Evolutionary conservation across 371 early-diverging fungal genomes (phyloP), one percentile per base, ranked within the genome.

Genomic region (Mucor racemosus): DNA sequence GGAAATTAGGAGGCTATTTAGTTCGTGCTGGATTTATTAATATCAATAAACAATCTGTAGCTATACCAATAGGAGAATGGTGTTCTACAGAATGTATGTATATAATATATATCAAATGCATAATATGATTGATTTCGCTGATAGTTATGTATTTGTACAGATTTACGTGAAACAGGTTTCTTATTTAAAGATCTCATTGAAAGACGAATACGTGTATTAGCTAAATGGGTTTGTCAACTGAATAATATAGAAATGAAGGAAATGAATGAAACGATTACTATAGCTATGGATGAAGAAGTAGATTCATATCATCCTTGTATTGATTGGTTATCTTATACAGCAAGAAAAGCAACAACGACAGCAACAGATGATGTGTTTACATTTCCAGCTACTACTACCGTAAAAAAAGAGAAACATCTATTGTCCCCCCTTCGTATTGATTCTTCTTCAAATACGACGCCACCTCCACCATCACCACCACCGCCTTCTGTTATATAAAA

Each of bases 51-150:
- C 19, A 42, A 7, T 7, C 26, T 15, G 17, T 40, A 14, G 21
- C 50, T 4, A 46, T 69, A 26, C 74, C 74, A 1, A n/a, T 74
- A 13, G 74, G 74, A 21, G 74, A 74, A 58, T 74, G 74, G 74
- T 26, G 60, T 8, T 7, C 42, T 7, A 60, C 46, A 7, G 46
- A 46, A 17, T 19, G 46, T 46, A 46, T 10, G 46, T n/a, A 17
- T 15, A 26, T 26, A 26, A 1, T 26, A 26, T 26, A 26, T 26
- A 26, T 26, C 44, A 0, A n/a, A n/a, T 46, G 46, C 17, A n/a
- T 46, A 15, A 17, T 19, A 10, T 33, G 3, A 1, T 1, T 31
- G 5, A 11, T 34, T 3, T 60, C 9, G 31, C n/a, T 19, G 4
- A n/a, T 55, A 10, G 2, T 50, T 26, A 40, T n/a, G n/a, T n/a